Conservation (phyloP, 352 stramenopile species). For the Globisporangium barbulae region DNA sequence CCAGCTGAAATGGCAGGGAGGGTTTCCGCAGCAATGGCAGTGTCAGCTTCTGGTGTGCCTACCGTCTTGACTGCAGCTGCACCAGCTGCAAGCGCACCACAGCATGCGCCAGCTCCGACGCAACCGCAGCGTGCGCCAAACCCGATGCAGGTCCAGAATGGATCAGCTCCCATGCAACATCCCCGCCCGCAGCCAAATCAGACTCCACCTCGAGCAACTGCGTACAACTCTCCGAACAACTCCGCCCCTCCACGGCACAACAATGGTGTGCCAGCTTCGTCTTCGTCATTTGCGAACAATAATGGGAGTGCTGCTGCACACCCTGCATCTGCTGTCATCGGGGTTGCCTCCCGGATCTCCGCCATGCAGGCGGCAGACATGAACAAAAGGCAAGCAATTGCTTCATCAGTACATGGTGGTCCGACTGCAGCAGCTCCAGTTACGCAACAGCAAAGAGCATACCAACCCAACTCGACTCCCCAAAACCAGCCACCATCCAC, state of each 20-base stretch:
- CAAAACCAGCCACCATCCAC: slow-evolving; percentile 11
- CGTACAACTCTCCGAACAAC: slow-evolving; percentile 3
- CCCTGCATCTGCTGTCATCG: slow-evolving; percentile 20
- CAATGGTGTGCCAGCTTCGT: not conserved
- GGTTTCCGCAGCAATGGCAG: slow-evolving; percentile 20
- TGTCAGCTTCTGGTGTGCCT: slow-evolving; percentile 12
- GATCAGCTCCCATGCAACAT: slow-evolving; percentile 3
- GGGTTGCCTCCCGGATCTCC: slow-evolving; percentile 26
- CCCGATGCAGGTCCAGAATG: not conserved
- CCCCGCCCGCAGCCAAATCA: slow-evolving; percentile 1
- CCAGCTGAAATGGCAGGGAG: slow-evolving; percentile 15
- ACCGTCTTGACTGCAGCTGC: slow-evolving; percentile 10
- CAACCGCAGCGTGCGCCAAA: not conserved
- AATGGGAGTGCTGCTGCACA: slow-evolving; percentile 9
- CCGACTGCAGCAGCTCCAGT: slow-evolving; percentile 11
- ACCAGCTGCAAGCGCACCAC: not conserved
- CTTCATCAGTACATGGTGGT: slow-evolving; percentile 9
- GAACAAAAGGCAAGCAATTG: slow-evolving; percentile 21
- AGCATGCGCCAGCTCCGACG: not conserved
- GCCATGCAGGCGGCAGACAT: slow-evolving; percentile 30
- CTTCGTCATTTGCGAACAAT: slow-evolving; percentile 7
- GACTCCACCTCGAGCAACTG: slow-evolving; percentile 3
- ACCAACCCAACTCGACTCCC: slow-evolving; percentile 5
- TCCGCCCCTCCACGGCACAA: slow-evolving; percentile 3
- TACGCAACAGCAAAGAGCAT: slow-evolving; percentile 14